Conservation (phyloP, 441 rosid genomes). For the Dalechampia spathulata region DNA sequence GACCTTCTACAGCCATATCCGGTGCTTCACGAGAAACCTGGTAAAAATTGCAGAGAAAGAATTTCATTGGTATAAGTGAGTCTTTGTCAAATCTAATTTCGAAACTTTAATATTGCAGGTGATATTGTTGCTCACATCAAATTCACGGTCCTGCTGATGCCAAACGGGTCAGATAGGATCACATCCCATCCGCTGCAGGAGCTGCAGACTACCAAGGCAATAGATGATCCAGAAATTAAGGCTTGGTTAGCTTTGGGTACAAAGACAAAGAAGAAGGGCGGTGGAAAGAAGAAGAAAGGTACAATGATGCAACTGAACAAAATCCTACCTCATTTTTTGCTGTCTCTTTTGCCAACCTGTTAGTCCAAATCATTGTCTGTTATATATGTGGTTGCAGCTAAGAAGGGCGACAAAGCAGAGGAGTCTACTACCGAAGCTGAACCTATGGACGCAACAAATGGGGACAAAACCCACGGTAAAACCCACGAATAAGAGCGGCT, state of each 20-base stretch:
- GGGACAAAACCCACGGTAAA: too few species aligned
- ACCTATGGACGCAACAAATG: too few species aligned
- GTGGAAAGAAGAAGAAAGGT: conserved; percentile 99
- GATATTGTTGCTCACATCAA: conserved; percentile 84
- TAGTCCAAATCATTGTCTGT: too few species aligned
- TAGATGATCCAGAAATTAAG: conserved; percentile 89
- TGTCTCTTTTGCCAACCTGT: too few species aligned
- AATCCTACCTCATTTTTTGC: too few species aligned
- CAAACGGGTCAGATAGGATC: conserved; percentile 86
- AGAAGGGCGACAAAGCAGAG: too few species aligned
- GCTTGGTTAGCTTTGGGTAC: conserved; percentile 89
- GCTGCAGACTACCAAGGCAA: conserved; percentile 57
- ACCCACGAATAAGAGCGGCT: too few species aligned
- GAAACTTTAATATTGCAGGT: conserved; percentile 29
- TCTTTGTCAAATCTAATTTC: neutral
- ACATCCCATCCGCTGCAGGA: conserved; percentile 80
- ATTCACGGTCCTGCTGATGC: conserved; percentile 88
- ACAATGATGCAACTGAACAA: neutral
- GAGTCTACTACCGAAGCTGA: too few species aligned
- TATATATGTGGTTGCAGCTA: too few species aligned
- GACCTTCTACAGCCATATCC: conserved; percentile 92
- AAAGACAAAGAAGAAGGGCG: conserved; percentile 90
- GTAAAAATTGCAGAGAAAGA: conserved; percentile 22
- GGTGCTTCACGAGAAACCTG: conserved; percentile 89
- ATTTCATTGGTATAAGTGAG: too few species aligned